Evolutionary conservation across 2,329 filamentous ascomycete genomes (phyloP).

Genomic region (Waltergamsia citrina): DNA sequence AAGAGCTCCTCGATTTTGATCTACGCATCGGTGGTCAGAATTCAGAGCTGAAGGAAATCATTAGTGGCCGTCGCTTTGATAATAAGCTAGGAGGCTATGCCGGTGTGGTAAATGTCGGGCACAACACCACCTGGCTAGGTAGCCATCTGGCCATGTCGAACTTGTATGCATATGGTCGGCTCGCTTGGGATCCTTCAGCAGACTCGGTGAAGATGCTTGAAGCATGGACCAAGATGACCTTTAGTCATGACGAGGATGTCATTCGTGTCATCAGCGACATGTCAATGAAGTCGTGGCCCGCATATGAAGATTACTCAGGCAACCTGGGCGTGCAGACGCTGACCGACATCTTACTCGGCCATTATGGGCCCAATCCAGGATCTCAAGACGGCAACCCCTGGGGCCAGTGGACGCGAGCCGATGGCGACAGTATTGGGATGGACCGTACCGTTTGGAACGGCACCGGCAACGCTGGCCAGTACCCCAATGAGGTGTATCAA

Average conservation of each 20-base stretch:
- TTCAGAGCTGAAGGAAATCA: slow-evolving; percentile 48
- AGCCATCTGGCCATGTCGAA: slow-evolving; percentile 64
- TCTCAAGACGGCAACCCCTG: slow-evolving; percentile 58
- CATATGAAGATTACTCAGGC: slow-evolving; percentile 62
- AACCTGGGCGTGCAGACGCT: slow-evolving; percentile 63
- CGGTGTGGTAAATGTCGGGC: slow-evolving; percentile 58
- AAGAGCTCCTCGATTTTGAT: slow-evolving; percentile 58
- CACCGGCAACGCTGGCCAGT: slow-evolving; percentile 56
- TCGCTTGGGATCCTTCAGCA: slow-evolving; percentile 53
- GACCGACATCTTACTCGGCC: slow-evolving; percentile 56
- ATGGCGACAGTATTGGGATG: slow-evolving; percentile 53
- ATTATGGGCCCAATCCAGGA: slow-evolving; percentile 59
- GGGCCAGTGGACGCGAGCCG: slow-evolving; percentile 63
- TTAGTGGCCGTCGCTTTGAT: slow-evolving; percentile 46
- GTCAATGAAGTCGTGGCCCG: slow-evolving; percentile 60
- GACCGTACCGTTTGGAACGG: slow-evolving; percentile 61
- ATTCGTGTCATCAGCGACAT: slow-evolving; percentile 50
- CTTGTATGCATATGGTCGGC: slow-evolving; percentile 57
- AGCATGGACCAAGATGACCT: slow-evolving; percentile 62
- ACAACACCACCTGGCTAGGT: slow-evolving; percentile 58
- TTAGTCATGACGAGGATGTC: slow-evolving; percentile 44
- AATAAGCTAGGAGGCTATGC: slow-evolving; percentile 51
- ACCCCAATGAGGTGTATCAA: slow-evolving; percentile 48
- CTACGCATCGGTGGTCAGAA: slow-evolving; percentile 47
- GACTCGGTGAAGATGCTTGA: slow-evolving; percentile 37